phyloP scores from a whole-genome alignment of 1,284 basidiomycete species.

The Laetiporus sulphureus region DNA sequence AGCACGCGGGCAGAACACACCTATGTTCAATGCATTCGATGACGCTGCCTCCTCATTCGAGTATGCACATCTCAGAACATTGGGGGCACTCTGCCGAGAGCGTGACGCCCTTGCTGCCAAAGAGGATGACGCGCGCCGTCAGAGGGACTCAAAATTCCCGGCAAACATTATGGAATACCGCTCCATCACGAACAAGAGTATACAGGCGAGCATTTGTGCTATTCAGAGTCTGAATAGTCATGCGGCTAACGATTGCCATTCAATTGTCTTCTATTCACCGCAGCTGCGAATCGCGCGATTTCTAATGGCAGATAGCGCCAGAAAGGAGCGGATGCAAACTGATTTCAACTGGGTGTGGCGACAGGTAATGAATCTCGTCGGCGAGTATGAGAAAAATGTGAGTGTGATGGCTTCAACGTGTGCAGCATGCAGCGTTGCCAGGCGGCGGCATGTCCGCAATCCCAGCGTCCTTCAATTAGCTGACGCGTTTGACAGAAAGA shows the following conservation, averaged over 20 bases:
- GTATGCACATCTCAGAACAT: conserved; percentile 33
- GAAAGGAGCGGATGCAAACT: conserved; percentile 41
- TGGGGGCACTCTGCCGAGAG: conserved; percentile 28
- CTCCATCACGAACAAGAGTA: conserved; percentile 34
- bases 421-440: not conserved
- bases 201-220: conserved; percentile 25
- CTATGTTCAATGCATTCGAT: conserved; percentile 9
- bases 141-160: conserved; percentile 45
- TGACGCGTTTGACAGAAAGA: conserved; percentile 5
- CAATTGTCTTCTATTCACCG: not conserved
- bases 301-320: conserved; percentile 30
- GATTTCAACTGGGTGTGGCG: conserved; percentile 47
- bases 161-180: conserved; percentile 37
- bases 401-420: no score
- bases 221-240: no score
- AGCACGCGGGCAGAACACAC: not conserved
- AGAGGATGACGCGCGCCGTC: conserved; percentile 30
- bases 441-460: not conserved
- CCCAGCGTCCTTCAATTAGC: not conserved
- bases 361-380: conserved; percentile 11
- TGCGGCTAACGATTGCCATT: no score
- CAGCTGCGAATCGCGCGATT: conserved; percentile 44
- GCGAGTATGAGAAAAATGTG: conserved; percentile 14
- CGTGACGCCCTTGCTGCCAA: conserved; percentile 21
- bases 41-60: conserved; percentile 26